Evolutionary conservation across 2,329 filamentous ascomycete species (phyloP).

Genomic region (Scleromitrula shiraiana): DNA sequence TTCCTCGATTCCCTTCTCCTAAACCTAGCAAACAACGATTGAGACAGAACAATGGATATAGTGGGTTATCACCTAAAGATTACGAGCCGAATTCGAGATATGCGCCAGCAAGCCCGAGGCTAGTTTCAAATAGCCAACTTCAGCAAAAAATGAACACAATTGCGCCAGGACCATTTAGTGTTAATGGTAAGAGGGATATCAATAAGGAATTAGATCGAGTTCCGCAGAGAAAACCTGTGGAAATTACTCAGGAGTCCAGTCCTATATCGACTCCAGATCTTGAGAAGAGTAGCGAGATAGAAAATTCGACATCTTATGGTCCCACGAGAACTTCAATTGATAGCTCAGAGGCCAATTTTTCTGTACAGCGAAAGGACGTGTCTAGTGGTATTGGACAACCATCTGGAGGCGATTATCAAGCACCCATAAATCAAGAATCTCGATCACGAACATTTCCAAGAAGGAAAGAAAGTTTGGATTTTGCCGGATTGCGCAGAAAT

Average conservation of each 20-base stretch:
- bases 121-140: conserved; percentile 37
- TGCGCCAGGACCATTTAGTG: conserved; percentile 58
- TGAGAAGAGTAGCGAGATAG: conserved; percentile 11
- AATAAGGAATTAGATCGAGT: conserved; percentile 19
- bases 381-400: conserved; percentile 52
- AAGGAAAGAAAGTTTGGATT: conserved; percentile 15
- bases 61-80: conserved; percentile 11
- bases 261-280: conserved; percentile 9
- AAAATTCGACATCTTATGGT: conserved; percentile 18
- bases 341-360: conserved; percentile 18
- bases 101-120: conserved; percentile 41
- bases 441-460: conserved; percentile 29
- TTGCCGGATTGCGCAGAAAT: neutral
- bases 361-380: conserved; percentile 38
- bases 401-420: conserved; percentile 32
- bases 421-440: conserved; percentile 29
- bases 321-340: conserved; percentile 21
- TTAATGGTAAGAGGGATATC: conserved; percentile 29
- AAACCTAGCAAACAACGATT: conserved; percentile 23
- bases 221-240: conserved; percentile 23
- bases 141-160: conserved; percentile 58
- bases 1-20: conserved; percentile 43
- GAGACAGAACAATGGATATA: conserved; percentile 12
- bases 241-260: conserved; percentile 14
- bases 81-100: conserved; percentile 34